phyloP scores from a whole-genome alignment of 371 early-diverging fungal species.

The Circinella minor region DNA sequence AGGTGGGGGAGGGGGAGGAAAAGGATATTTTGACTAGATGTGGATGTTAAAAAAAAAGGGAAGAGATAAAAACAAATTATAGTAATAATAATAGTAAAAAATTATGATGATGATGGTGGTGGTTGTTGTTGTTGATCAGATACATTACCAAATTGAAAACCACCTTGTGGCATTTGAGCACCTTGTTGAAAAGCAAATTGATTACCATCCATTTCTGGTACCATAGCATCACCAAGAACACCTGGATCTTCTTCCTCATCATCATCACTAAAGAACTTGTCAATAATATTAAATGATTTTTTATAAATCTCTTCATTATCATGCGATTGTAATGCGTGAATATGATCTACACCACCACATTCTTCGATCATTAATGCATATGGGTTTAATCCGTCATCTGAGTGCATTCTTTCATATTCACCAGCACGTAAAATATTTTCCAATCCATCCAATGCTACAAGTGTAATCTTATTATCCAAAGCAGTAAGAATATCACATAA shows the following conservation, averaged over 20 bases:
- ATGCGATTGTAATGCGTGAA: slow-evolving; percentile 90
- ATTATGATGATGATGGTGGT: slow-evolving; percentile 5
- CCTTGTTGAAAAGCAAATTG: slow-evolving; percentile 63
- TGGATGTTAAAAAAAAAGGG: too few species aligned
- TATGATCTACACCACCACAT: slow-evolving; percentile 90
- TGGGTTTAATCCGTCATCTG: slow-evolving; percentile 73
- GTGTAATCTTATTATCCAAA: slow-evolving; percentile 81
- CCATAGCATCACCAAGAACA: slow-evolving; percentile 47
- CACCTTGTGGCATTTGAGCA: slow-evolving; percentile 66
- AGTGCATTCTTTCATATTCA: slow-evolving; percentile 46
- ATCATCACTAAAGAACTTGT: slow-evolving; percentile 92
- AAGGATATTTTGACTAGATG: background rate
- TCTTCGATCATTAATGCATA: slow-evolving; percentile 89
- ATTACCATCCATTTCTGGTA: slow-evolving; percentile 64
- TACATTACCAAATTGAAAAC: slow-evolving; percentile 68
- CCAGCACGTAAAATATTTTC: slow-evolving; percentile 79
- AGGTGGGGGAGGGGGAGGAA: background rate
- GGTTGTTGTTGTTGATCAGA: slow-evolving; percentile 12
- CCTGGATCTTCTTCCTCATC: slow-evolving; percentile 71
- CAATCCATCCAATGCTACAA: slow-evolving; percentile 89
- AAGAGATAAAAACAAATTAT: background rate
- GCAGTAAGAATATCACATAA: slow-evolving; percentile 80
- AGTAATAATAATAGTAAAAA: too few species aligned
- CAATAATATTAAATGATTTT: slow-evolving; percentile 91
- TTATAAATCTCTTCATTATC: slow-evolving; percentile 94